A percentile compares a stretch with the other conserved stretches of the same genome.
Conservation (phyloP, 2,329 filamentous ascomycete genomes). For the Nemania bipapillata region DNA sequence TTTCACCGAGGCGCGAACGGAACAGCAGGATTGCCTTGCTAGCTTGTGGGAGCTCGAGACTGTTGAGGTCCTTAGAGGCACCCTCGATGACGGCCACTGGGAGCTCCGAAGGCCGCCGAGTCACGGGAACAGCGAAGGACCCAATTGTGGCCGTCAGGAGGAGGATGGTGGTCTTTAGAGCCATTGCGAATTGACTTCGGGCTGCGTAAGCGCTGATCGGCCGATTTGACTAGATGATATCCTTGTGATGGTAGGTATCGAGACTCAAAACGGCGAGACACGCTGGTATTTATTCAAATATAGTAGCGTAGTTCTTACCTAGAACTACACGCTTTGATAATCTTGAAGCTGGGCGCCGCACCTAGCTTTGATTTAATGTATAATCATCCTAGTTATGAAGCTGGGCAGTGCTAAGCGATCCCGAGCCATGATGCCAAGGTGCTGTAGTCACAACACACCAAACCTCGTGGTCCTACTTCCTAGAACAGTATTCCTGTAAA, state of each 20-base stretch:
- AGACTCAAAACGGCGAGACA: not conserved
- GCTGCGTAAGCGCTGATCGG: not conserved
- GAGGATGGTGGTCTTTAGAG: constrained; percentile 28
- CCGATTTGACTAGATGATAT: not conserved
- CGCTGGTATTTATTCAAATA: not conserved
- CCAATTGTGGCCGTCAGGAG: constrained; percentile 20
- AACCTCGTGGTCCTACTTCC: not conserved
- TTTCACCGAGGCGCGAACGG: constrained; percentile 31
- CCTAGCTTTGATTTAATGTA: not conserved
- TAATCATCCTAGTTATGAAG: not conserved
- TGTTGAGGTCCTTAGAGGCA: constrained; percentile 22
- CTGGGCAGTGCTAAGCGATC: not conserved
- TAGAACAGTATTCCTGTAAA: not conserved
- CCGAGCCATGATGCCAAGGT: not conserved
- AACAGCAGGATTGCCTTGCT: constrained; percentile 22
- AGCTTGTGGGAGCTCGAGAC: constrained; percentile 28
- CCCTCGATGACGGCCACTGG: constrained; percentile 34
- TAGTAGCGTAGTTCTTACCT: not conserved
- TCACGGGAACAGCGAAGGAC: constrained; percentile 24
- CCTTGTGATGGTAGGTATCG: not conserved
- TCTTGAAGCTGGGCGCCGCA: not conserved
- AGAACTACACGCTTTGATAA: not conserved
- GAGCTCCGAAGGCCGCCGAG: constrained; percentile 18
- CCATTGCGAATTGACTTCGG: constrained; percentile 5
- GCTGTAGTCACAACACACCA: not conserved